Conservation (phyloP, 805 yeast genomes). For the Saccharomycopsis vini region DNA sequence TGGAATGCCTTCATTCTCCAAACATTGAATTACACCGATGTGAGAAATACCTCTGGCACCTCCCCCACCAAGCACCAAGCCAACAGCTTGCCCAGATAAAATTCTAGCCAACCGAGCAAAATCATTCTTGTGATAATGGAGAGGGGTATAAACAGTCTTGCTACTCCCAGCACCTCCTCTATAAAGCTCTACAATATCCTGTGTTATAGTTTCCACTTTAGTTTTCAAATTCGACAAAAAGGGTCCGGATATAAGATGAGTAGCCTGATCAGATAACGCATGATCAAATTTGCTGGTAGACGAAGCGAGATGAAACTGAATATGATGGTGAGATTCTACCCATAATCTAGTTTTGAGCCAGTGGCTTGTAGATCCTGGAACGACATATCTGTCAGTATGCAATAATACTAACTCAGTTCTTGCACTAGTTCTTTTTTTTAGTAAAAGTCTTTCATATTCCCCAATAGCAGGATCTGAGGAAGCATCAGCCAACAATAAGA, state of each 20-base stretch:
- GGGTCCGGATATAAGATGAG: neutral
- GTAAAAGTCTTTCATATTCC: constrained; percentile 70
- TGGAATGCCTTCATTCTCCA: constrained; percentile 89
- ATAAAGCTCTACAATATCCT: constrained; percentile 23
- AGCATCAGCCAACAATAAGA: constrained; percentile 83
- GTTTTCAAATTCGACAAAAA: constrained; percentile 23
- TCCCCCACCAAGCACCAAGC: constrained; percentile 93
- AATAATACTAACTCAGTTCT: constrained; percentile 77
- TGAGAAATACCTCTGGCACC: constrained; percentile 95
- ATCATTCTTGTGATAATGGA: constrained; percentile 59
- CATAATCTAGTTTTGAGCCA: constrained; percentile 85
- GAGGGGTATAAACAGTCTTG: constrained; percentile 8
- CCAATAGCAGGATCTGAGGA: constrained; percentile 64
- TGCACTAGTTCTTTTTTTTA: constrained; percentile 73
- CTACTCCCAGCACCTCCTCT: constrained; percentile 20
- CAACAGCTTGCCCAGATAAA: constrained; percentile 87
- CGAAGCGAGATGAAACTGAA: constrained; percentile 49
- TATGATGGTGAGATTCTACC: constrained; percentile 91
- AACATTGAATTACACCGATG: constrained; percentile 80
- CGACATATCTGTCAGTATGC: constrained; percentile 75
- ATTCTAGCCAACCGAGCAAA: constrained; percentile 84
- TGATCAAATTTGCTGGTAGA: constrained; percentile 11
- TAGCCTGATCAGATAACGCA: no score
- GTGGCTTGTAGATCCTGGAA: constrained; percentile 72
- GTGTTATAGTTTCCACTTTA: constrained; percentile 30